Evolutionary conservation across 441 rosid species (phyloP), one percentile per base, ranked within the genome.

Genomic region (Heliophila coronopifolia): DNA sequence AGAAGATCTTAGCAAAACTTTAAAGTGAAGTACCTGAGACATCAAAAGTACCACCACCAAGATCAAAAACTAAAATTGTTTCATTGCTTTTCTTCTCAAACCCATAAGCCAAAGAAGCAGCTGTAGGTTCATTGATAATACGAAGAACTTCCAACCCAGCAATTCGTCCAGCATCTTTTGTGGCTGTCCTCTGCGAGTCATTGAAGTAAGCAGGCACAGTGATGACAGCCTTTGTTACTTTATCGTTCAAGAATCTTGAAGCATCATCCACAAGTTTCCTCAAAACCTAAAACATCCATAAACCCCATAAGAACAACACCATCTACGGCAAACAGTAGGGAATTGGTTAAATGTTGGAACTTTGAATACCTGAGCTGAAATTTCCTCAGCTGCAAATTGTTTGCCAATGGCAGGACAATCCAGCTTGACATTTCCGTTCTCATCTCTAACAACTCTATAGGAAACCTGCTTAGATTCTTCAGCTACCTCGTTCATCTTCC

Each of bases 181-280:
- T 92, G 3, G 96, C 96, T 32, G 96, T 87, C 40, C 98, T 77
- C 66, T 92, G 98, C 1, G 98, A 92, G 56, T 85, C 98, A 52
- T 92, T 92, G 60, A 92, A 87, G 76, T 92, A 92, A 50, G 98
- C 98, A 49, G 96, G 96, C 3, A 92, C 96, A 5, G 98, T 87
- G 6, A 92, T 78, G 15, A 92, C 98, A 41, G 95, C 95, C 70
- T 87, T 92, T 28, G 94, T 81, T 45, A 91, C 98, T 62, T 83
- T 77, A 24, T 91, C 96, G 9, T 84, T 91, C 69, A 91, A 78
- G 59, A 87, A 91, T 46, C 87, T 91, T 0, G 96, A 91, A 1
- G 98, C 98, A 79, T 91, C 98, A 68, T 91, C 98, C 13, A 83
- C 95, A 19, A 91, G 96, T 66, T 91, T 91, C 63, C 98, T 84